Base-by-base conservation (phyloP, 2,329 filamentous ascomycete genomes). In the Trichophyton mentagrophytes region DNA sequence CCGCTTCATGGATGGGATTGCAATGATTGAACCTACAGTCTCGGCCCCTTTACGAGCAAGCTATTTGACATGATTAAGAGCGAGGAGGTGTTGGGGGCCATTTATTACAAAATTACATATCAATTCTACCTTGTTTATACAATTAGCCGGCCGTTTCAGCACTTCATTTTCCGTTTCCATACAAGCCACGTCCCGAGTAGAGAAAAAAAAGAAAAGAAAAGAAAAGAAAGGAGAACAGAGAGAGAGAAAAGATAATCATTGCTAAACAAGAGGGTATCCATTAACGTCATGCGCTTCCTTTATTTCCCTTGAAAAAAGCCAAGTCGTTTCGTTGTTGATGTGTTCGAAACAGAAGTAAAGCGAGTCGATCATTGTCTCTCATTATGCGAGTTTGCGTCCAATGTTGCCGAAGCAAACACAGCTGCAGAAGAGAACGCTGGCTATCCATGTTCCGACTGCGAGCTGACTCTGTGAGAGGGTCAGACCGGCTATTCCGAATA, bases 351-450 rank as follows among this genome's bases (percentile, higher is more conserved):
- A 15, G 27, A 53, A 53, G 33, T 38, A 33, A 30, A 27, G 49
- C 20, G 49, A 30, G 6, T 33, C 22, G 33, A 33, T 33, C 22
- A 53, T n/a, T 33, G 22, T 33, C 27, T 38, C 4, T 58, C 46
- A 60, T 11, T 42, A 40, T 6, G 61, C 53, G 25, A 97, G 75
- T 64, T 89, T 81, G 64, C 93, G 80, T 11, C 93, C 93, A 69
- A 99, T 90, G 70, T 96, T 97, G 9, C 93, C 93, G 78, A 99
- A 96, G 74, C 91, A 96, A 8, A 97, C 84, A 67, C 89, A 90
- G 69, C 89, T 95, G 74, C 93, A 96, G 71, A 96, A 99, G 58
- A 99, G 76, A 27, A 97, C 90, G 69, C 90, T 96, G 25, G 92
- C 80, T 69, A 96, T 87, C 92, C 93, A 99, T 3, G 90, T 89